Percentiles rank a stretch among this genome's conserved stretches.
Evolutionary conservation across 805 yeast genomes (phyloP).

Genomic region (Candida silvicultrix): DNA sequence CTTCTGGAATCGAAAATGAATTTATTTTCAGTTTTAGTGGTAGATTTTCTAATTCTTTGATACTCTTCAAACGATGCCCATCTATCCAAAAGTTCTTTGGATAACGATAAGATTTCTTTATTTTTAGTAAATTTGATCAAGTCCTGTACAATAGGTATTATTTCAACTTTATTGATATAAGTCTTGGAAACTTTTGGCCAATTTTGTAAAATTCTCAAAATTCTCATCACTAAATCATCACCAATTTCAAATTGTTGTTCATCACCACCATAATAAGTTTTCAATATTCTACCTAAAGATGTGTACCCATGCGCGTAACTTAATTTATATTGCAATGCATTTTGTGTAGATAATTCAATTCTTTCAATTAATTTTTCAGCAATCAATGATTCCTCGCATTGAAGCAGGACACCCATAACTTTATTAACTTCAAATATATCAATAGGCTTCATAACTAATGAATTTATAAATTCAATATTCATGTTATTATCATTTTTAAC

Average conservation of each 20-base stretch:
- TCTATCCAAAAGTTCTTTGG: slow-evolving; percentile 39
- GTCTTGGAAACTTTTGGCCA: slow-evolving; percentile 76
- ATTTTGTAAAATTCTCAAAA: slow-evolving; percentile 50
- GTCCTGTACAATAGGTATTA: slow-evolving; percentile 55
- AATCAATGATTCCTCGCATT: slow-evolving; percentile 62
- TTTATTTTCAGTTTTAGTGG: neutral
- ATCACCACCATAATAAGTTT: slow-evolving; percentile 20
- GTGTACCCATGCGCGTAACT: slow-evolving; percentile 84
- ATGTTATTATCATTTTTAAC: slow-evolving; percentile 50
- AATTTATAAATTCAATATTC: slow-evolving; percentile 58
- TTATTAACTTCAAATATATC: slow-evolving; percentile 57
- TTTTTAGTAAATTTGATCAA: slow-evolving; percentile 25
- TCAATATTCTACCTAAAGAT: slow-evolving; percentile 59
- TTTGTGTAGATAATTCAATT: slow-evolving; percentile 46
- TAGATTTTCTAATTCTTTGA: slow-evolving; percentile 73
- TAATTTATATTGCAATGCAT: slow-evolving; percentile 47
- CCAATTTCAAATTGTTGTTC: slow-evolving; percentile 19
- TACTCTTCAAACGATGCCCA: slow-evolving; percentile 79
- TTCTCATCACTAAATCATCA: slow-evolving; percentile 35
- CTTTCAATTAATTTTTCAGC: slow-evolving; percentile 64
- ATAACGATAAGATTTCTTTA: slow-evolving; percentile 31
- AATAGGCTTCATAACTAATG: slow-evolving; percentile 48
- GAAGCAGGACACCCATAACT: slow-evolving; percentile 77
- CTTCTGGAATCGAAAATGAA: slow-evolving; percentile 14
- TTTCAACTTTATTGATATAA: slow-evolving; percentile 66